A percentile compares a stretch with the other conserved stretches of the same genome.
phyloP scores from a whole-genome alignment of 805 yeast species.

The Candida oleophila region DNA sequence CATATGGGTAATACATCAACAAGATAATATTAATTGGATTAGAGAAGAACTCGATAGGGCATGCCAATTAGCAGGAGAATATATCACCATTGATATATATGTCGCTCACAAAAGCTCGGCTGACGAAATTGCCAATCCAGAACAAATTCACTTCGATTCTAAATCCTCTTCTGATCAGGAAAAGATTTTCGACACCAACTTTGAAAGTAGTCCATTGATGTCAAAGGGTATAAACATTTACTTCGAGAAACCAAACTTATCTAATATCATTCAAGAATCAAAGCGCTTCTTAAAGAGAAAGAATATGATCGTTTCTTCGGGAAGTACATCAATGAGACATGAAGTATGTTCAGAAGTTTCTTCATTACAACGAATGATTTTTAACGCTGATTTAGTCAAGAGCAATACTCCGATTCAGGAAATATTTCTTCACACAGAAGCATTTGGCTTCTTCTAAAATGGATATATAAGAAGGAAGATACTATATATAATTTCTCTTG shows the following conservation, averaged over 20 bases:
- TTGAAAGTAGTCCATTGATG: neutral
- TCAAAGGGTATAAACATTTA: constrained; percentile 14
- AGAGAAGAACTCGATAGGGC: constrained; percentile 31
- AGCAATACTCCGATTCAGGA: constrained; percentile 32
- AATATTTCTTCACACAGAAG: constrained; percentile 50
- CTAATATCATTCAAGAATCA: constrained; percentile 15
- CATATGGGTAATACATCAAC: constrained; percentile 43
- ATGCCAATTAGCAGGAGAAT: constrained; percentile 23
- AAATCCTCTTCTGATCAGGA: constrained; percentile 5
- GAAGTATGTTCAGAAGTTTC: constrained; percentile 42
- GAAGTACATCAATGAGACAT: constrained; percentile 39
- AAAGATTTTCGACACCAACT: neutral
- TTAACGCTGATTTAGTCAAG: constrained; percentile 24
- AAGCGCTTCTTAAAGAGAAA: constrained; percentile 19
- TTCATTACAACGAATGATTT: constrained; percentile 33
- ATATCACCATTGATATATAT: constrained; percentile 24
- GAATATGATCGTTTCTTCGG: constrained; percentile 46
- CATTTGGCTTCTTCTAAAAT: constrained; percentile 40
- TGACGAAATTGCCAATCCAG: neutral
- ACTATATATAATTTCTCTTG: too few species aligned
- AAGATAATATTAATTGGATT: constrained; percentile 40
- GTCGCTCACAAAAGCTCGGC: constrained; percentile 8
- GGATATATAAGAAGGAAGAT: neutral
- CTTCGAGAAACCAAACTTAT: constrained; percentile 19
- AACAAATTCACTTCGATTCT: neutral